These are phyloP conservation scores for Aspergillus sergii DNA, from an alignment of 2,329 filamentous ascomycete species.

Conservation along the genomic window DNA sequence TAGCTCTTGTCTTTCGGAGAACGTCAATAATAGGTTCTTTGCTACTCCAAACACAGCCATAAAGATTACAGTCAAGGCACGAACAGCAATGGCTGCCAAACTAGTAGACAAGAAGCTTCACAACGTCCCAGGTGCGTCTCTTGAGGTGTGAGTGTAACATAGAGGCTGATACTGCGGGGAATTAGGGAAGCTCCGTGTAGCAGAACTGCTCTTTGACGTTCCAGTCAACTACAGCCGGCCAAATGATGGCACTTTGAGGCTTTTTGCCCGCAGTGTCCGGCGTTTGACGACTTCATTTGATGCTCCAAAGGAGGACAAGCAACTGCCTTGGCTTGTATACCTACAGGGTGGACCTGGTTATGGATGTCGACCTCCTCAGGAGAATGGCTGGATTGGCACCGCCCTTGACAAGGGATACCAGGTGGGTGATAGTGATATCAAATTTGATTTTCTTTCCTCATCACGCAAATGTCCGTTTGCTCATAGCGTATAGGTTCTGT, in stretches of 20 bases:
- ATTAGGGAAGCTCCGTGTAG: conserved; percentile 71
- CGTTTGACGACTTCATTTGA: conserved; percentile 59
- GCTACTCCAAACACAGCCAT: not conserved
- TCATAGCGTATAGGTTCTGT: conserved; percentile 55
- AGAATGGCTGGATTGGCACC: conserved; percentile 68
- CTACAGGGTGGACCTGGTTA: conserved; percentile 86
- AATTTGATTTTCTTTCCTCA: not conserved
- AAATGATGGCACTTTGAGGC: conserved; percentile 61
- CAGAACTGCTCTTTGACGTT: conserved; percentile 84
- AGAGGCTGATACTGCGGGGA: conserved; percentile 13
- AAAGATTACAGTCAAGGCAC: not conserved
- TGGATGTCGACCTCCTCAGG: conserved; percentile 73
- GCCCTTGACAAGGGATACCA: conserved; percentile 82
- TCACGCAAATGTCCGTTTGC: not conserved
- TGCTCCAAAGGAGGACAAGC: conserved; percentile 46
- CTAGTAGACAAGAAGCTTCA: conserved; percentile 41
- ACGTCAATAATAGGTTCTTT: not conserved
- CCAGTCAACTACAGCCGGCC: conserved; percentile 75
- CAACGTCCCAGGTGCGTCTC: conserved; percentile 39
- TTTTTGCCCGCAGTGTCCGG: conserved; percentile 76
- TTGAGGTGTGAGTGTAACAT: not conserved
- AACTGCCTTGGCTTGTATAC: conserved; percentile 67
- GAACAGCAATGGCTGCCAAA: conserved; percentile 37
- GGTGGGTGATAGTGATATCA: conserved; percentile 40
- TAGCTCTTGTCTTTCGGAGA: not conserved